phyloP scores from a whole-genome alignment of 495 filamentous ascomycete genomes.

The Lindgomyces ingoldianus region DNA sequence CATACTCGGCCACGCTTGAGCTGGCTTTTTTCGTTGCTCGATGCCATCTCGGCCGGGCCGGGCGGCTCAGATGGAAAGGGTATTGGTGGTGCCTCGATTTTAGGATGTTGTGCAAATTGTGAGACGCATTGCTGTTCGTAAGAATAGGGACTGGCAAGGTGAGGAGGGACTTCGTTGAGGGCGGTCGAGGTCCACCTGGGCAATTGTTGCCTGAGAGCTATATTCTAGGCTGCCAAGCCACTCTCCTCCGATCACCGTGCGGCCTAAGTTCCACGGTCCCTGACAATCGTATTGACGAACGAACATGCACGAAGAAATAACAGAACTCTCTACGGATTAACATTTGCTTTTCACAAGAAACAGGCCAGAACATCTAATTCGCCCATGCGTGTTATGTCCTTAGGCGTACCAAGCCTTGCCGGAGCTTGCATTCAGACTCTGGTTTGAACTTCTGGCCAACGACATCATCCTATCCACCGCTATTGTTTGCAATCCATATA shows the following conservation, averaged over 20 bases:
- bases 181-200: not conserved
- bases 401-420: too few relatives aligned
- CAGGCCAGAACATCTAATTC: too few relatives aligned
- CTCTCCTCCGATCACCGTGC: not conserved
- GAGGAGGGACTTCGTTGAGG: not conserved
- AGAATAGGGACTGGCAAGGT: not conserved
- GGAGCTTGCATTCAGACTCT: too few relatives aligned
- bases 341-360: too few relatives aligned
- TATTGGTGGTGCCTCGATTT: slow-evolving; percentile 6
- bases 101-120: not conserved
- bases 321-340: too few relatives aligned
- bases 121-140: slow-evolving; percentile 16
- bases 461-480: too few relatives aligned
- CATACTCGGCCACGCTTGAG: slow-evolving; percentile 45
- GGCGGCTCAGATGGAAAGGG: not conserved
- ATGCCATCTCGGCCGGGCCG: slow-evolving; percentile 11
- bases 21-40: slow-evolving; percentile 39
- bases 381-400: too few relatives aligned
- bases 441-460: too few relatives aligned
- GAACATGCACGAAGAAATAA: too few relatives aligned
- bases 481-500: too few relatives aligned
- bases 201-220: not conserved
- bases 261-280: too few relatives aligned
- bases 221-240: not conserved
- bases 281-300: too few relatives aligned